Conservation (phyloP, 1,284 basidiomycete genomes). For the Pholiota adiposa region DNA sequence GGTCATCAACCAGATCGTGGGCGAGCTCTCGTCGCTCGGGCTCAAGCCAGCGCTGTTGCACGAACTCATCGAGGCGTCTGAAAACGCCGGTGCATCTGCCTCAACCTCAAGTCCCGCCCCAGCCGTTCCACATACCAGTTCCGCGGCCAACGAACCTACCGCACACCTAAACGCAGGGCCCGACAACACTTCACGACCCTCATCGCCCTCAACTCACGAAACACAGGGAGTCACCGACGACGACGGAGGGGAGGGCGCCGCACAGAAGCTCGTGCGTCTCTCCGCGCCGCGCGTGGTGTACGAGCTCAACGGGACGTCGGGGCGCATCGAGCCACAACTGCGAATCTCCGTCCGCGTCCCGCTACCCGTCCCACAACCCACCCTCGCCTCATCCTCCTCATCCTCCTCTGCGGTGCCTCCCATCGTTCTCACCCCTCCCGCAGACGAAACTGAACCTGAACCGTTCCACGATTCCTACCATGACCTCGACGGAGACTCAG, state of each 20-base stretch:
- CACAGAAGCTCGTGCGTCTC: neutral
- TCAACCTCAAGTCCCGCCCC: neutral
- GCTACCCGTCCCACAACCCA: neutral
- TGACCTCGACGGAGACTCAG: too few relatives aligned
- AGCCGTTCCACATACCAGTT: slow-evolving; percentile 1
- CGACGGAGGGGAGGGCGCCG: neutral
- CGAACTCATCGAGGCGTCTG: slow-evolving; percentile 29
- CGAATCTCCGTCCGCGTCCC: slow-evolving; percentile 46
- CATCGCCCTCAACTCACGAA: neutral
- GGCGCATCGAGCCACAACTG: slow-evolving; percentile 58
- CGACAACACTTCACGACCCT: neutral
- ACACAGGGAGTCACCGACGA: neutral
- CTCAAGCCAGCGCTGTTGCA: slow-evolving; percentile 65
- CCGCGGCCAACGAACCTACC: neutral
- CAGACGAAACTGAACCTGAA: slow-evolving; percentile 10
- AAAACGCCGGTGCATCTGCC: slow-evolving; percentile 16
- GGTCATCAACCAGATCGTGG: slow-evolving; percentile 86
- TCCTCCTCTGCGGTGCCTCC: neutral
- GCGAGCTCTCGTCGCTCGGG: slow-evolving; percentile 82
- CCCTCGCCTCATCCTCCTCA: neutral
- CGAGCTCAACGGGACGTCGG: slow-evolving; percentile 53
- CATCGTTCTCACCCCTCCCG: neutral
- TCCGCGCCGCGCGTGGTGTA: slow-evolving; percentile 47
- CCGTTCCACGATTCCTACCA: too few relatives aligned
- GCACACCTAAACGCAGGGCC: neutral